Evolutionary conservation across 495 filamentous ascomycete species (phyloP), one percentile per base, ranked within the genome.

Genomic region (Penicillium manginii): DNA sequence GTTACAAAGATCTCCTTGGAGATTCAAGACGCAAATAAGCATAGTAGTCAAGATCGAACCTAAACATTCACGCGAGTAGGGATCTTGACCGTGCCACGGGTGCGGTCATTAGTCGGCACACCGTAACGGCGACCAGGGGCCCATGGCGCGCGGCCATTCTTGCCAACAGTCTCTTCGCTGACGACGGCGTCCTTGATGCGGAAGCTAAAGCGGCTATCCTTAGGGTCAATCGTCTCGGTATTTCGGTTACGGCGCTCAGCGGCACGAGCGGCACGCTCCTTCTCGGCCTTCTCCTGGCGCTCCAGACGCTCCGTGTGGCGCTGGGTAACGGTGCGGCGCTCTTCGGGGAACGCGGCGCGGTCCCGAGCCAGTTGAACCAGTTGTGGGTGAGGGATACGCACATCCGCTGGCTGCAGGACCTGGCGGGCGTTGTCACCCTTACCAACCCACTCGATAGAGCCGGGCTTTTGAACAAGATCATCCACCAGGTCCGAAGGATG

Each of bases 321-420:
- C 26, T 72, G 61, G 3, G 71, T 56, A 2, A 73, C 64, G 35
- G 83, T 73, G 3, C 71, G 52, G 35, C 42, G 47, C 73, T 68
- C 59, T 66, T 64, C 54, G 1, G 73, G 71, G 43, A 65, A 43
- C 4, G 59, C 42, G 7, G 63, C 50, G 47, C 70, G 67, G 48
- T 76, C 66, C 32, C 71, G 68, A 60, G 91, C 87, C 53, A 86
- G 70, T 31, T 80, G 67, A 18, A 96, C 79, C 42, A 98, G 78
- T 65, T 96, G 89, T 2, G 93, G 92, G 69, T 97, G 91, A 7
- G 92, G 92, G 48, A 98, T 90, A 66, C 91, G 88, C 47, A 86
- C 77, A 62, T 98, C 96, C 7, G 92, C 86, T 6, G 96, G 88
- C 43, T 94, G 85, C 40, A 98, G 84, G 15, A 81, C 82, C 51